Evolutionary conservation across 106 monocot species (phyloP), one percentile per base, ranked within the genome.

Genomic region (Phalaenopsis aphrodite): DNA sequence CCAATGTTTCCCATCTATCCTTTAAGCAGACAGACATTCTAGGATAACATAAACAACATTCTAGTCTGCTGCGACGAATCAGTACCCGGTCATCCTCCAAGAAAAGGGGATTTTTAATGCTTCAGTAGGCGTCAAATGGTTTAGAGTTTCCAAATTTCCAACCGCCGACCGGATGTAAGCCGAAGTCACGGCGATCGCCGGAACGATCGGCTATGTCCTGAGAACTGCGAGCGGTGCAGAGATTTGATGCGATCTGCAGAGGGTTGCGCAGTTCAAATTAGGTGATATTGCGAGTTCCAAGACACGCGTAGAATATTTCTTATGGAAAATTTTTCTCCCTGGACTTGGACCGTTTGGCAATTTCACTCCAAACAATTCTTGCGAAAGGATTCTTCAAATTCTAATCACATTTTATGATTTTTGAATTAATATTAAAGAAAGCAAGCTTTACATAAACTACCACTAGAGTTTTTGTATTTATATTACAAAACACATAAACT

Each of bases 41-140:
- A 69, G 39, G 38, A 38, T 39, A 69, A 6, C 38, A 10, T 69
- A 69, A 19, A 74, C 43, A 52, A n/a, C 41, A 74, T 30, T 30
- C 43, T 74, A 74, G 41, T 45, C 5, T 74, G 21, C 19, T 74
- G 74, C 43, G 39, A 69, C 1, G 74, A 21, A 43, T 74, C 17
- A 74, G 43, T 74, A 74, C 74, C 74, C 74, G 74, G 74, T 74
- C 74, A 74, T 74, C 43, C 74, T 74, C 69, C 74, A 42, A 74
- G n/a, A 14, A 74, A 45, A 19, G 14, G 1, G 42, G 9, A 5
- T 2, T 71, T 71, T 8, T 3, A 15, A 74, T 5, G 42, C 36
- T 42, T 43, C 74, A 42, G 38, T 69, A 69, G 8, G 38, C 39
- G 69, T 39, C 69, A 41, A 5, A 69, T 38, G 38, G 38, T 39